Conservation (phyloP, 2,329 filamentous ascomycete genomes). For the Corniculantispora saksenae region DNA sequence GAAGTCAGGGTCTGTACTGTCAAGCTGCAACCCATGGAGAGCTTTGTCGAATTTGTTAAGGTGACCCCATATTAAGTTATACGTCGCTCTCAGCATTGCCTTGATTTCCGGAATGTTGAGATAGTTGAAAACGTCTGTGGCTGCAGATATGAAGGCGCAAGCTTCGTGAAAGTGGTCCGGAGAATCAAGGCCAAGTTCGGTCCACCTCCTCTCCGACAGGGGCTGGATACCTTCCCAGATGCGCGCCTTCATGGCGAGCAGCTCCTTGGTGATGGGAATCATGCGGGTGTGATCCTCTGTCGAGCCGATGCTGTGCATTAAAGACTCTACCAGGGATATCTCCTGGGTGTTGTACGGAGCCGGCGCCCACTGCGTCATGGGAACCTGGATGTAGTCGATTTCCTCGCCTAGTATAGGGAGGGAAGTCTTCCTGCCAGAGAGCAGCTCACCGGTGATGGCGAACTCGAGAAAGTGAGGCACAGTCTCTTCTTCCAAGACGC, state of each 20-base stretch:
- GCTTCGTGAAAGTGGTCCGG: conserved; percentile 27
- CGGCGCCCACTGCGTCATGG: conserved; percentile 28
- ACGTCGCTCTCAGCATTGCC: conserved; percentile 26
- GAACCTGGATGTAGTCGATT: conserved; percentile 15
- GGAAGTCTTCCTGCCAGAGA: conserved; percentile 13
- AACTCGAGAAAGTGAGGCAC: conserved; percentile 26
- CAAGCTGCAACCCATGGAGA: conserved; percentile 24
- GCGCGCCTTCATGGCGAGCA: conserved; percentile 32
- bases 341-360: conserved; percentile 22
- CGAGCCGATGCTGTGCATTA: conserved; percentile 26
- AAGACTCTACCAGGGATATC: conserved; percentile 15
- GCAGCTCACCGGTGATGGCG: conserved; percentile 19
- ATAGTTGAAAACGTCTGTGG: conserved; percentile 31
- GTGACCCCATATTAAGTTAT: conserved; percentile 30
- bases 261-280: conserved; percentile 27
- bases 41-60: conserved; percentile 29
- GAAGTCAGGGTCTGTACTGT: conserved; percentile 17
- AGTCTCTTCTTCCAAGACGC: conserved; percentile 28
- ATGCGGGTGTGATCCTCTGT: conserved; percentile 24
- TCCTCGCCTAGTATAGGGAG: conserved; percentile 16
- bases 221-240: conserved; percentile 32
- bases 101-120: conserved; percentile 27
- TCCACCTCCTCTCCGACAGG: conserved; percentile 30
- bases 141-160: conserved; percentile 26
- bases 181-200: conserved; percentile 26